These are phyloP conservation scores for Gynochthodes officinalis DNA, from an alignment of 257 asterid genomes.

Conservation along the genomic window DNA sequence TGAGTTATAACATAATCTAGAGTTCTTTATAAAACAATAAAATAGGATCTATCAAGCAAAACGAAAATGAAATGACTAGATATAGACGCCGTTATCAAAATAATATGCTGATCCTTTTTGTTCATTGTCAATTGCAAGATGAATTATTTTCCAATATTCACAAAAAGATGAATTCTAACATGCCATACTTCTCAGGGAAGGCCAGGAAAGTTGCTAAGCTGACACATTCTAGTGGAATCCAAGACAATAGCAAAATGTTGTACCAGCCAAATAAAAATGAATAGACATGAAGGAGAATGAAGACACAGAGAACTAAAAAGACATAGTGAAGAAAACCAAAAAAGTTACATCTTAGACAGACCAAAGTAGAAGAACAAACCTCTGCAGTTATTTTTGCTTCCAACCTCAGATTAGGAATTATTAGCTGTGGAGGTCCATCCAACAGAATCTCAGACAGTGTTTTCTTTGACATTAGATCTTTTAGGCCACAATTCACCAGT, in stretches of 20 bases:
- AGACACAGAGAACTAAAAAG: neutral
- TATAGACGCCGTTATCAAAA: neutral
- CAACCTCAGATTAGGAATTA: conserved; percentile 67
- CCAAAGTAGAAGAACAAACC: conserved; percentile 40
- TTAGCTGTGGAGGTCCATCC: conserved; percentile 43
- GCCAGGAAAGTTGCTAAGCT: neutral
- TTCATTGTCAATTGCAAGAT: neutral
- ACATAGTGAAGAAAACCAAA: conserved; percentile 1
- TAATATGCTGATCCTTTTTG: neutral
- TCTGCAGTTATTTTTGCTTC: conserved; percentile 82
- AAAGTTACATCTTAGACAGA: conserved; percentile 11
- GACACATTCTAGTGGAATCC: neutral
- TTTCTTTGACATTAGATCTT: conserved; percentile 35
- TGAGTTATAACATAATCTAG: neutral
- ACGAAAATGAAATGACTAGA: neutral
- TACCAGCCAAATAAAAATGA: neutral
- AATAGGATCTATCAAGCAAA: neutral
- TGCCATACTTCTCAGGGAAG: neutral
- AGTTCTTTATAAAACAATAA: neutral
- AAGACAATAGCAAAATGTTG: neutral
- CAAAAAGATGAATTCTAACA: neutral
- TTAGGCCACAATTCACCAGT: conserved; percentile 35
- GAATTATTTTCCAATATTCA: neutral
- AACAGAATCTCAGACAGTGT: conserved; percentile 42
- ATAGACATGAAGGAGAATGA: neutral